Conservation (phyloP, 352 stramenopile species). For the Chrysophaeum taylorii region DNA sequence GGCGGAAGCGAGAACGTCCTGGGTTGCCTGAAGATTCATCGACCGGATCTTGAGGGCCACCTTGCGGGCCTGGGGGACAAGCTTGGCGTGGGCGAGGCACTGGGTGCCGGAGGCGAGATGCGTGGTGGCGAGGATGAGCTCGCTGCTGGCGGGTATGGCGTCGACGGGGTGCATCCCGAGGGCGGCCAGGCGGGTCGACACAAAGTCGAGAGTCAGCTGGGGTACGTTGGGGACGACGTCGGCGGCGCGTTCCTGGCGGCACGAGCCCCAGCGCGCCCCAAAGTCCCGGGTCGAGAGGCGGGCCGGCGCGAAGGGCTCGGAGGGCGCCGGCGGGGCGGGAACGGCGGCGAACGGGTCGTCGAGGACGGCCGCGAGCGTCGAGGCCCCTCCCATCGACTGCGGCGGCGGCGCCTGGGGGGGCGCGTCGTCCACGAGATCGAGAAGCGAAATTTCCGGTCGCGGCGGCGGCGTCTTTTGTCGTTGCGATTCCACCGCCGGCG, state of each 20-base stretch:
- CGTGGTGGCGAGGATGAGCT: conserved; percentile 9
- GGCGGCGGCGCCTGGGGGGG: background rate
- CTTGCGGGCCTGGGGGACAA: no score
- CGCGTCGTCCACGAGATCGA: background rate
- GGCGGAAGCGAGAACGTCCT: no score
- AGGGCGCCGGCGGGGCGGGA: no score
- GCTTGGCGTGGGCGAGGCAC: background rate
- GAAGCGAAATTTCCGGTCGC: background rate
- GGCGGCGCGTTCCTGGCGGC: background rate
- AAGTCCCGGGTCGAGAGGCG: background rate
- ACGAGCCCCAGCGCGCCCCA: background rate
- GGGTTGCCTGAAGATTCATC: no score
- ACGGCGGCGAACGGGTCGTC: background rate
- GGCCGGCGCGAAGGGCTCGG: background rate
- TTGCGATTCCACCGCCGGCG: background rate
- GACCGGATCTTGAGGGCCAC: no score
- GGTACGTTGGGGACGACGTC: background rate
- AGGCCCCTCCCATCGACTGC: background rate
- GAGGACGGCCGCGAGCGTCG: background rate
- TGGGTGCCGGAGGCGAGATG: background rate
- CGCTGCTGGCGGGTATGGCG: background rate
- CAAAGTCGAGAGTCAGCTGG: background rate
- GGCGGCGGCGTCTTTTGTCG: no score
- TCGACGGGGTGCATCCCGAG: background rate
- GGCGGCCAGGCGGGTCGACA: background rate